phyloP scores from a whole-genome alignment of 2,329 filamentous ascomycete species.

The Elsinoe arachidis region DNA sequence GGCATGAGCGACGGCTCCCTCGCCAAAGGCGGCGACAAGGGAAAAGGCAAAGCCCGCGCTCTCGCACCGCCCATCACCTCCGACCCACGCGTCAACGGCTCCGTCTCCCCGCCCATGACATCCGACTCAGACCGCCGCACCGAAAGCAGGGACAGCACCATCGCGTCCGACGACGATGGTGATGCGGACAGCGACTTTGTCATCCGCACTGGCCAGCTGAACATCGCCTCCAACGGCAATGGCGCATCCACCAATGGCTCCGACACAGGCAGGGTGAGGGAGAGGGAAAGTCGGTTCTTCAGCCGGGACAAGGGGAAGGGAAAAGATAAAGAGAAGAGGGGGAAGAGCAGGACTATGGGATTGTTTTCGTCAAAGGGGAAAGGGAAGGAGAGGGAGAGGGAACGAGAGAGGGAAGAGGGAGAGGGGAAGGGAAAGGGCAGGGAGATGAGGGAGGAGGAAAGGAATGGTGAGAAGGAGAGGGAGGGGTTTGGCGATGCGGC shows the following conservation, averaged over 20 bases:
- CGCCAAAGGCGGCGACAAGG: background rate
- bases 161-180: conserved; percentile 22
- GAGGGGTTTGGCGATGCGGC: conserved; percentile 33
- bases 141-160: conserved; percentile 24
- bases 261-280: background rate
- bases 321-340: conserved; percentile 24
- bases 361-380: background rate
- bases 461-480: conserved; percentile 25
- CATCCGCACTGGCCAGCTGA: conserved; percentile 31
- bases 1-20: conserved; percentile 13
- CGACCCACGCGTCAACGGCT: background rate
- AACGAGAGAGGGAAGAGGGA: background rate
- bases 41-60: conserved; percentile 4
- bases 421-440: conserved; percentile 29
- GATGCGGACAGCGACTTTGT: conserved; percentile 31
- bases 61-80: background rate
- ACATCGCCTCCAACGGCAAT: conserved; percentile 20
- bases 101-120: background rate
- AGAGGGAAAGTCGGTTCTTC: conserved; percentile 8
- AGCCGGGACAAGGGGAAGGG: conserved; percentile 18
- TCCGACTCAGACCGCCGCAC: conserved; percentile 18
- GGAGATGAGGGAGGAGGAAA: conserved; percentile 25
- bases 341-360: conserved; percentile 19
- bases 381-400: background rate
- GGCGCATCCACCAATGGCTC: conserved; percentile 8